Evolutionary conservation across 139 green algal species (phyloP).

Genomic region (Chlamydomonas schloesseri): DNA sequence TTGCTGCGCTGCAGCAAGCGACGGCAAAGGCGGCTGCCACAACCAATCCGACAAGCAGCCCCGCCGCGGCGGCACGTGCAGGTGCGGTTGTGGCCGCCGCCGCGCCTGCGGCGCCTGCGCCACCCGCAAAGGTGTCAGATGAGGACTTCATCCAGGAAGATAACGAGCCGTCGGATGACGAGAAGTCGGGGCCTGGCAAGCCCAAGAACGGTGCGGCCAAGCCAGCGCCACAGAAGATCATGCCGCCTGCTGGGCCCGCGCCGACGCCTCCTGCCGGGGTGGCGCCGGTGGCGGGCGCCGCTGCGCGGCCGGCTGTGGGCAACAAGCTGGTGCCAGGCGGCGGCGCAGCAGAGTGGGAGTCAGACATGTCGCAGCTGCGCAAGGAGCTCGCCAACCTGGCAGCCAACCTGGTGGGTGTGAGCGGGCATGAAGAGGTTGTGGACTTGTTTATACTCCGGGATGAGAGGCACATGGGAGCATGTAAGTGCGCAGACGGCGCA

Average conservation of each 20-base stretch:
- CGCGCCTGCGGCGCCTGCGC: not conserved
- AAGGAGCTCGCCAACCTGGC: slow-evolving; percentile 30
- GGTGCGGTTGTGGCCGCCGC: not conserved
- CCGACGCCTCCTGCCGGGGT: not conserved
- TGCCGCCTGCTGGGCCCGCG: not conserved
- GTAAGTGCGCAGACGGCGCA: no score
- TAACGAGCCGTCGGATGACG: not conserved
- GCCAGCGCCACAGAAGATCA: no score
- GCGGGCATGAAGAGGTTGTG: not conserved
- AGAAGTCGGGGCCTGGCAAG: not conserved
- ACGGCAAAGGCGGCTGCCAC: not conserved
- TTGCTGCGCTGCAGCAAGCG: no score
- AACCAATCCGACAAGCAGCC: not conserved
- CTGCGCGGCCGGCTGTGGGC: not conserved
- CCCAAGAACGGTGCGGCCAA: no score
- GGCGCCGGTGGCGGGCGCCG: not conserved
- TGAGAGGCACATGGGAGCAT: no score
- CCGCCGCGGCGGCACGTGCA: not conserved
- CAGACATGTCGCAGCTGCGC: slow-evolving; percentile 23
- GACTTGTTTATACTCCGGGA: no score
- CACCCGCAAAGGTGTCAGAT: not conserved
- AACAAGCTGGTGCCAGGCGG: not conserved
- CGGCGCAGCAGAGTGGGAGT: slow-evolving; percentile 16
- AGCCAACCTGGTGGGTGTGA: slow-evolving; percentile 16
- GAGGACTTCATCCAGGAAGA: slow-evolving; percentile 38